A percentile compares a stretch with the other conserved stretches of the same genome.
phyloP scores from a whole-genome alignment of 352 stramenopile species.

The Thalassiosira sp. region DNA sequence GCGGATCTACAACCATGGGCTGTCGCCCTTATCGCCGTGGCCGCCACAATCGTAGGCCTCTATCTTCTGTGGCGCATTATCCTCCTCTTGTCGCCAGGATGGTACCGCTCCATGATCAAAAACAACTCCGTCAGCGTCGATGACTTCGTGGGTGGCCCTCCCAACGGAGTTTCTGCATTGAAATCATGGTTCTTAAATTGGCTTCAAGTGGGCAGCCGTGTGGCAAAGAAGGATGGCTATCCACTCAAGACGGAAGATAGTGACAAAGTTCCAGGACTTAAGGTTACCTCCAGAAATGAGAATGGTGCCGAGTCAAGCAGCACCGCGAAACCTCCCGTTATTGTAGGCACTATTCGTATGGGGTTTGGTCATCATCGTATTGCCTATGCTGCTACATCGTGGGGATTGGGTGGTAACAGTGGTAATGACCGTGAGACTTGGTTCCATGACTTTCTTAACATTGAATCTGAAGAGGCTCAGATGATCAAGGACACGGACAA shows the following conservation, averaged over 20 bases:
- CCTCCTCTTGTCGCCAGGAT: conserved; percentile 35
- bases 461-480: conserved; percentile 82
- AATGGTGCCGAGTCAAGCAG: conserved; percentile 1
- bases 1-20: conserved; percentile 37
- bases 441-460: conserved; percentile 86
- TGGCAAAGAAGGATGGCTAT: conserved; percentile 49
- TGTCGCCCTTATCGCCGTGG: conserved; percentile 34
- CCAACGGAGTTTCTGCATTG: conserved; percentile 31
- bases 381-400: conserved; percentile 81
- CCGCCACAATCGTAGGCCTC: conserved; percentile 11
- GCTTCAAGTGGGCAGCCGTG: conserved; percentile 39
- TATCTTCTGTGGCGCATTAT: conserved; percentile 49
- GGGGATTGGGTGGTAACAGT: conserved; percentile 59
- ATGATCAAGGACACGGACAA: conserved; percentile 82
- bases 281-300: conserved; percentile 48
- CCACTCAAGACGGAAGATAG: conserved; percentile 39
- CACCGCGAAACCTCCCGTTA: conserved; percentile 63
- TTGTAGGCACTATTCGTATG: conserved; percentile 86
- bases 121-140: conserved; percentile 58
- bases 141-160: conserved; percentile 47
- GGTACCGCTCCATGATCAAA: conserved; percentile 46
- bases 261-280: conserved; percentile 47
- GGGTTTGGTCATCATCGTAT: conserved; percentile 87
- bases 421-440: conserved; percentile 29
- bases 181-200: conserved; percentile 51